Evolutionary conservation across 805 yeast genomes (phyloP), one percentile per base, ranked within the genome.

Genomic region (Saccharomycopsis sp.): DNA sequence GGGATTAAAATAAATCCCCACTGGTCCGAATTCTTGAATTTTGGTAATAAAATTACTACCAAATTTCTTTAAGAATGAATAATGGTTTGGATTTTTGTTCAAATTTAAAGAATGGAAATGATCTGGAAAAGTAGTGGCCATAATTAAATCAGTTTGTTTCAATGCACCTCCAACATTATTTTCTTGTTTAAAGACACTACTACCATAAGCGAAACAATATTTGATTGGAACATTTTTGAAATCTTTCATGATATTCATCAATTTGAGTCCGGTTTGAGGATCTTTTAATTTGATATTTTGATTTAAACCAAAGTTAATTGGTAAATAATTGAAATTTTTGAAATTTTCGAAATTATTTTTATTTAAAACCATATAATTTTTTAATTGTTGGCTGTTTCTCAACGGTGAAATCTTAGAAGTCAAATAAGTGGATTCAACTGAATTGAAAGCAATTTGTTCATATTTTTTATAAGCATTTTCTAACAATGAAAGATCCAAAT

Each of bases 1-100:
- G 3, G 98, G 97, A 55, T 92, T 92, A 66, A 85, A 92, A 58
- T 89, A 92, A 3, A 89, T 81, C 5, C 96, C 96, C n/a, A n/a
- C n/a, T 0, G 95, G 92, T 1, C 95, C 96, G 15, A 72, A 48
- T 27, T 74, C 70, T 55, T 80, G 87, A 14, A 81, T 70, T 44
- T 57, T 60, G 2, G 78, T 62, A 6, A 84, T 69, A 1, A 69
- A 63, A 12, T 67, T 60, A 1, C 83, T 61, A 0, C 94, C 94
- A 20, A 81, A 64, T 40, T 55, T 60, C 44, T 71, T 67, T 38
- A 86, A 50, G 4, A 70, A 63, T 5, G 96, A 87, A 55, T 92
- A 92, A 58, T 92, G 97, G 6, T 66, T 57, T 2, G 85, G 81
- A 55, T 74, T 65, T 51, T 75, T 79, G 34, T 66, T 59, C 51